phyloP scores from a whole-genome alignment of 805 yeast genomes.

The Suhomyces kilbournensis region DNA sequence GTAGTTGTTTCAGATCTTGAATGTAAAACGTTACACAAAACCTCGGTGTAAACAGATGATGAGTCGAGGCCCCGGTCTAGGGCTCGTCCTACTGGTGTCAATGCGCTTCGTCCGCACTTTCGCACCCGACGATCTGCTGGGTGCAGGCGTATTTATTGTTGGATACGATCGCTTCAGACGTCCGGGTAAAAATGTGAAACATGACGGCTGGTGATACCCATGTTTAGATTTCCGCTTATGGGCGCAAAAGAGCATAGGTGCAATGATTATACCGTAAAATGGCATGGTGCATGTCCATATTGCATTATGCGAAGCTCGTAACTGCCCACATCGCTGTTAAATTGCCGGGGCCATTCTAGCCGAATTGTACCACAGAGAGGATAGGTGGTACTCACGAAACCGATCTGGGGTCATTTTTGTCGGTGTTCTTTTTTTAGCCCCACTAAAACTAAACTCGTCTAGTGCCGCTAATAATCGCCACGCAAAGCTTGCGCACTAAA shows the following conservation, averaged over 20 bases:
- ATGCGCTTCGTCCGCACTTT: background rate
- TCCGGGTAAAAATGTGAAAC: conserved; percentile 6
- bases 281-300: background rate
- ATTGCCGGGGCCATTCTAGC: background rate
- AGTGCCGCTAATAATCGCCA: background rate
- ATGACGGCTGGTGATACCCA: background rate
- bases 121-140: background rate
- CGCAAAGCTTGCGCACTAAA: background rate
- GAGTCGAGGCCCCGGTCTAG: conserved; percentile 5
- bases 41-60: background rate
- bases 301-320: background rate
- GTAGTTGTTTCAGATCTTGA: conserved; percentile 13
- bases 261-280: background rate
- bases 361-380: background rate
- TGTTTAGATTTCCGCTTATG: conserved; percentile 2
- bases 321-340: background rate
- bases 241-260: background rate
- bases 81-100: background rate
- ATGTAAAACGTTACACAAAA: conserved; percentile 16
- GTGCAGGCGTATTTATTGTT: conserved; percentile 2
- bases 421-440: background rate
- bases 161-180: background rate
- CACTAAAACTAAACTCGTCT: background rate
- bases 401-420: background rate
- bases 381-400: no score